These are phyloP conservation scores for Vigna reflexopilosa DNA, from an alignment of 306 rosid species.

Conservation along the genomic window DNA sequence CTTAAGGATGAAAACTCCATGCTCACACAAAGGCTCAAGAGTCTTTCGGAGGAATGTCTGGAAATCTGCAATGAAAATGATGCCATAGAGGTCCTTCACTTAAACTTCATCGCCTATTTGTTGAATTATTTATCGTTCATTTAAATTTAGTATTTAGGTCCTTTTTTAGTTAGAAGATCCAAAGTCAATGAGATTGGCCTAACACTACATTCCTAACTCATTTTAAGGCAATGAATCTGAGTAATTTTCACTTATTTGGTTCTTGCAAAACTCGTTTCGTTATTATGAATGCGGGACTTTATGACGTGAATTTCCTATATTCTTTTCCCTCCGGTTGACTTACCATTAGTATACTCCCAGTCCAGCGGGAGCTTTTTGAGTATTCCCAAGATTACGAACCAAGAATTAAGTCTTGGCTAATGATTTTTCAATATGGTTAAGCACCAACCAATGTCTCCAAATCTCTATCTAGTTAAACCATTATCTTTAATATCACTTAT, in stretches of 20 bases:
- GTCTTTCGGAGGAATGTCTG: conserved; percentile 53
- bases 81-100: conserved; percentile 53
- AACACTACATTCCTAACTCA: not conserved
- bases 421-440: not conserved
- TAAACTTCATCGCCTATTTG: conserved; percentile 30
- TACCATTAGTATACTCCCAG: not conserved
- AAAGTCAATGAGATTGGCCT: not conserved
- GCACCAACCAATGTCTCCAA: not conserved
- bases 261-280: not conserved
- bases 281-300: not conserved
- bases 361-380: not conserved
- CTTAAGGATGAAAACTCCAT: conserved; percentile 42
- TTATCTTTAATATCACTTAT: too few species aligned
- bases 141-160: not conserved
- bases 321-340: not conserved
- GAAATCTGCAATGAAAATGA: conserved; percentile 46
- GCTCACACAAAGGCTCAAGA: conserved; percentile 40
- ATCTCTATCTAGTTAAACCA: too few species aligned
- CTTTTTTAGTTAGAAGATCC: not conserved
- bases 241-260: not conserved
- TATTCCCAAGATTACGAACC: not conserved
- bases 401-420: conserved; percentile 6
- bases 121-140: conserved; percentile 2
- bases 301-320: not conserved
- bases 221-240: too few species aligned